Evolutionary conservation across 495 filamentous ascomycete genomes (phyloP).

Genomic region (Tuber brumale): DNA sequence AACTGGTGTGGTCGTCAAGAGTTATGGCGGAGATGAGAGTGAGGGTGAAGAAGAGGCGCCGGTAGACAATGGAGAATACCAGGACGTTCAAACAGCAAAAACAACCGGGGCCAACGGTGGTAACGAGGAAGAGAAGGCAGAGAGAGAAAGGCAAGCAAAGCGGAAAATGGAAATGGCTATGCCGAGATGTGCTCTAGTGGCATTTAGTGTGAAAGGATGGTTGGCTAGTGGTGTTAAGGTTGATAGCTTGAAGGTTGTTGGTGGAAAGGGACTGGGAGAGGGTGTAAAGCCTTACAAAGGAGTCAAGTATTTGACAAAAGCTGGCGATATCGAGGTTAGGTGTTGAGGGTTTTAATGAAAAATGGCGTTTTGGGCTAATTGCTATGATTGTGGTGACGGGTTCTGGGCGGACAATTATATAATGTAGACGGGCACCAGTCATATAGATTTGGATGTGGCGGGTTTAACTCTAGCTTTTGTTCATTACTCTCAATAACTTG

Average conservation of each 20-base stretch:
- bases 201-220: constrained; percentile 92
- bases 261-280: constrained; percentile 79
- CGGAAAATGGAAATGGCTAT: constrained; percentile 71
- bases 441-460: not conserved
- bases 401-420: not conserved
- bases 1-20: constrained; percentile 34
- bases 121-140: constrained; percentile 44
- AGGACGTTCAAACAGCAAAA: constrained; percentile 51
- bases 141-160: constrained; percentile 46
- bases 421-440: not conserved
- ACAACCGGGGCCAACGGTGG: constrained; percentile 44
- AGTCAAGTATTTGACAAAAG: constrained; percentile 93
- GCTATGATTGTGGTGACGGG: not conserved
- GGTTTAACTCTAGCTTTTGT: not conserved
- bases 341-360: constrained; percentile 47
- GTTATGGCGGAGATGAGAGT: constrained; percentile 52
- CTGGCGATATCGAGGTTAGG: constrained; percentile 72
- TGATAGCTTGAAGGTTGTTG: constrained; percentile 77
- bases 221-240: constrained; percentile 89
- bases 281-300: constrained; percentile 93
- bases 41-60: constrained; percentile 42
- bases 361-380: constrained; percentile 4
- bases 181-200: constrained; percentile 79
- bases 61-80: constrained; percentile 41
- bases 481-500: not conserved